Conservation (phyloP, 768 basidiomycete genomes). For the Filobasidium floriforme region DNA sequence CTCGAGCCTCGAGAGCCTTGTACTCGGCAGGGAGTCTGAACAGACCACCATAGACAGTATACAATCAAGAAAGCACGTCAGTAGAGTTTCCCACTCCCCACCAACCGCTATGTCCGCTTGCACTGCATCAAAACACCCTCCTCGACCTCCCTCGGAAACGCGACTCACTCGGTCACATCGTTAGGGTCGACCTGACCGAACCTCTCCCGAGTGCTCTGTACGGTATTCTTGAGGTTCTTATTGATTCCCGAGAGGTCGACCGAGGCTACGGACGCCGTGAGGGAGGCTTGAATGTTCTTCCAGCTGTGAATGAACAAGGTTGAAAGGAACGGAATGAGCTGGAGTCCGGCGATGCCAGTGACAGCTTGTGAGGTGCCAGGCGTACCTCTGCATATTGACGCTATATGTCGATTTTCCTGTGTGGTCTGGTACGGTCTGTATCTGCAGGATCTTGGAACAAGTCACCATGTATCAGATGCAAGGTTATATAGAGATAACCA, state of each 20-base stretch:
- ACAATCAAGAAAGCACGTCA: background rate
- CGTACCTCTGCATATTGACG: slow-evolving; percentile 1
- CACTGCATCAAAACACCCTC: no score
- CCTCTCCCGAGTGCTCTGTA: slow-evolving; percentile 54
- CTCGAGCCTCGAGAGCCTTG: slow-evolving; percentile 87
- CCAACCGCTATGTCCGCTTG: no score
- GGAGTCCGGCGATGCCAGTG: background rate
- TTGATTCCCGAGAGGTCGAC: slow-evolving; percentile 40
- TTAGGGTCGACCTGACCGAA: slow-evolving; percentile 81
- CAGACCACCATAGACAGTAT: no score
- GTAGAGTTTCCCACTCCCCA: background rate
- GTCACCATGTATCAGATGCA: no score
- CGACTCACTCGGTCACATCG: slow-evolving; percentile 83
- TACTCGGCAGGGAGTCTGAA: slow-evolving; percentile 60
- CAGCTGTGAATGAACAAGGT: slow-evolving; percentile 10
- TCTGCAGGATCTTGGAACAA: background rate
- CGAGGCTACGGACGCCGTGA: slow-evolving; percentile 25
- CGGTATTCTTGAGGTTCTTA: slow-evolving; percentile 41
- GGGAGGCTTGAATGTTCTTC: slow-evolving; percentile 3
- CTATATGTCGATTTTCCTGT: background rate
- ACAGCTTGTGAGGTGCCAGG: background rate
- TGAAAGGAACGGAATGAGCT: background rate
- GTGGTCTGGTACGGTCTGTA: background rate
- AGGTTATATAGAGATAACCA: no score
- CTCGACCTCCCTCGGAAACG: no score